phyloP scores from a whole-genome alignment of 192 early-diverging fungal species.

The Coemansia sp. region DNA sequence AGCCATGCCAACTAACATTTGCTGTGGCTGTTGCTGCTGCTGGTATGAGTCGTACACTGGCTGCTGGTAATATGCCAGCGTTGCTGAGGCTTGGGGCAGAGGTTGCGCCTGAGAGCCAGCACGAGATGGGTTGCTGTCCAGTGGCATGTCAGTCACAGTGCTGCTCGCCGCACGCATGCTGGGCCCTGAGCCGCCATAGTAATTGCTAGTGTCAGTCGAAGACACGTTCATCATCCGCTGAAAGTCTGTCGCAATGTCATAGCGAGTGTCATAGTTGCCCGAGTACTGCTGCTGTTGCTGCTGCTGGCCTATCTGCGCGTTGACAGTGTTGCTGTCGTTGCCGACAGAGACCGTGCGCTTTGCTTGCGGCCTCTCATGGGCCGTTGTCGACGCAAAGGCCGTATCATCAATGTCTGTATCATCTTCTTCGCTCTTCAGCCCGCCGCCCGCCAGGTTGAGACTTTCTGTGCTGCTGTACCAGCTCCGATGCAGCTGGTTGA shows the following conservation, averaged over 20 bases:
- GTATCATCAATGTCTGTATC: neutral
- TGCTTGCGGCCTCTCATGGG: neutral
- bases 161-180: conserved; percentile 4
- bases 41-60: neutral
- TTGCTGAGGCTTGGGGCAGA: neutral
- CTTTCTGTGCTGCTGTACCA: conserved; percentile 54
- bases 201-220: neutral
- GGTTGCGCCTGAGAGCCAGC: neutral
- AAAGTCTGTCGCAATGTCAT: conserved; percentile 28
- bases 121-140: neutral
- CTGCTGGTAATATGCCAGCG: neutral
- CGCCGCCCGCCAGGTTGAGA: conserved; percentile 33
- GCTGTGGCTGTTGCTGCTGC: conserved; percentile 3
- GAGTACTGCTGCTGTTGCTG: conserved; percentile 8
- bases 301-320: neutral
- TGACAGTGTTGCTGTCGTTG: neutral
- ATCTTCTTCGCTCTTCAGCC: conserved; percentile 10
- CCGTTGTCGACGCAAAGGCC: conserved; percentile 3
- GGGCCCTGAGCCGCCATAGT: neutral
- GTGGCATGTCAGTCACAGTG: neutral
- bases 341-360: neutral
- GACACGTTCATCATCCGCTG: conserved; percentile 37
- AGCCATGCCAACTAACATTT: neutral
- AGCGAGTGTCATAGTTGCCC: conserved; percentile 19
- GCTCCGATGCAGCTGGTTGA: conserved; percentile 37